phyloP scores from a whole-genome alignment of 257 asterid species.

The Salvia splendens region DNA sequence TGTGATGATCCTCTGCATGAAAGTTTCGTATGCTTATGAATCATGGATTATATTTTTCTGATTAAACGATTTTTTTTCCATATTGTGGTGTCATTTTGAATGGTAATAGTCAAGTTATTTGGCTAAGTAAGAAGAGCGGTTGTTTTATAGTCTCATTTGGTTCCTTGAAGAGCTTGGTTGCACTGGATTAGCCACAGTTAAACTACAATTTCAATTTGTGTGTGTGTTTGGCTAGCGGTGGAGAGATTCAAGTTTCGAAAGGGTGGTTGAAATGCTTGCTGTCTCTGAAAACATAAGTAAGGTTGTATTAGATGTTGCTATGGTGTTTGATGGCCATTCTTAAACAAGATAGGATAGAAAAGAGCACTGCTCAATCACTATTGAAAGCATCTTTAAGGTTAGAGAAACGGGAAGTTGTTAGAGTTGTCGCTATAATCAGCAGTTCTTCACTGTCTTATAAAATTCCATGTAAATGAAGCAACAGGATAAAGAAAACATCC shows the following conservation, averaged over 20 bases:
- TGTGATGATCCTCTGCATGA: neutral
- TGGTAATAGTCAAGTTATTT: neutral
- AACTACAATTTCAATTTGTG: neutral
- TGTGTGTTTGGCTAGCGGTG: no score
- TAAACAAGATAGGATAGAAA: neutral
- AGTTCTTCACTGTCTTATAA: slow-evolving; percentile 18
- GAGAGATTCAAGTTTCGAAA: no score
- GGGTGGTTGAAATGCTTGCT: neutral
- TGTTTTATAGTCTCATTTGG: neutral
- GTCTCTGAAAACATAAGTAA: neutral
- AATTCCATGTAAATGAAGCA: neutral
- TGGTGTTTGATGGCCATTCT: slow-evolving; percentile 1
- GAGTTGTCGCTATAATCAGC: slow-evolving; percentile 18
- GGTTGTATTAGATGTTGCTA: neutral
- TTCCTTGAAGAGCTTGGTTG: neutral
- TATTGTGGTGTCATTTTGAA: neutral
- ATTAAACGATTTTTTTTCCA: neutral
- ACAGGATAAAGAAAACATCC: neutral
- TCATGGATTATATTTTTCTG: neutral
- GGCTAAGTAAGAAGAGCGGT: neutral
- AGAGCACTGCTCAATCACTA: neutral
- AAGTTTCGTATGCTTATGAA: neutral
- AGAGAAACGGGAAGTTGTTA: slow-evolving; percentile 11
- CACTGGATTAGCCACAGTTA: neutral
- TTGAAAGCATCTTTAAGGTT: neutral